Evolutionary conservation across 495 filamentous ascomycete species (phyloP).

Genomic region (Penicillium lagena): DNA sequence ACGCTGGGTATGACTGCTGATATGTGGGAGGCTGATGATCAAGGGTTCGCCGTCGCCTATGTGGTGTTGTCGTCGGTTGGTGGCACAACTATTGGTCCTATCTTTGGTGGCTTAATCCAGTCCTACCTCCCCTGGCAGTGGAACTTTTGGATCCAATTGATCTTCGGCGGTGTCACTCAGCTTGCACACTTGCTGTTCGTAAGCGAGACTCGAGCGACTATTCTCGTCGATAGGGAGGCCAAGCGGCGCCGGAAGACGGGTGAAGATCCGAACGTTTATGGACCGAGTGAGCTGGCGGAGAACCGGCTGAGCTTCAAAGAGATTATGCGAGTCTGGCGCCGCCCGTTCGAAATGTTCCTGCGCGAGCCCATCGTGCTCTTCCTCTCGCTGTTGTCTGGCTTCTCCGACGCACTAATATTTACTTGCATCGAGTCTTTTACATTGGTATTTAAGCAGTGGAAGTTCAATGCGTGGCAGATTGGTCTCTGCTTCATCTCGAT

Average conservation of each 20-base stretch:
- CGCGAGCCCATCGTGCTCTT: slow-evolving; percentile 70
- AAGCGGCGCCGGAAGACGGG: slow-evolving; percentile 54
- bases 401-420: slow-evolving; percentile 77
- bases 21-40: slow-evolving; percentile 66
- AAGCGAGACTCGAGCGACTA: slow-evolving; percentile 61
- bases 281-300: slow-evolving; percentile 53
- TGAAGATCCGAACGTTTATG: slow-evolving; percentile 49
- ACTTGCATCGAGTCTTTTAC: slow-evolving; percentile 65
- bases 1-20: slow-evolving; percentile 81
- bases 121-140: slow-evolving; percentile 63
- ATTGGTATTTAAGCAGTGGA: slow-evolving; percentile 60
- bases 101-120: slow-evolving; percentile 73
- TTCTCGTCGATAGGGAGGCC: slow-evolving; percentile 61
- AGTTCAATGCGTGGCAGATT: slow-evolving; percentile 46
- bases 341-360: slow-evolving; percentile 74
- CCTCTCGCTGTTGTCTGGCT: slow-evolving; percentile 67
- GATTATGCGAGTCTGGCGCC: slow-evolving; percentile 55
- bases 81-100: slow-evolving; percentile 69
- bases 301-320: slow-evolving; percentile 47
- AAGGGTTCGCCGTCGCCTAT: slow-evolving; percentile 61
- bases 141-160: slow-evolving; percentile 77
- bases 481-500: slow-evolving; percentile 62
- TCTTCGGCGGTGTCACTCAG: slow-evolving; percentile 62
- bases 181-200: slow-evolving; percentile 60
- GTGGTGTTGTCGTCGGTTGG: slow-evolving; percentile 72